Evolutionary conservation across 805 yeast genomes (phyloP).

Genomic region (Hanseniaspora mollemarum): DNA sequence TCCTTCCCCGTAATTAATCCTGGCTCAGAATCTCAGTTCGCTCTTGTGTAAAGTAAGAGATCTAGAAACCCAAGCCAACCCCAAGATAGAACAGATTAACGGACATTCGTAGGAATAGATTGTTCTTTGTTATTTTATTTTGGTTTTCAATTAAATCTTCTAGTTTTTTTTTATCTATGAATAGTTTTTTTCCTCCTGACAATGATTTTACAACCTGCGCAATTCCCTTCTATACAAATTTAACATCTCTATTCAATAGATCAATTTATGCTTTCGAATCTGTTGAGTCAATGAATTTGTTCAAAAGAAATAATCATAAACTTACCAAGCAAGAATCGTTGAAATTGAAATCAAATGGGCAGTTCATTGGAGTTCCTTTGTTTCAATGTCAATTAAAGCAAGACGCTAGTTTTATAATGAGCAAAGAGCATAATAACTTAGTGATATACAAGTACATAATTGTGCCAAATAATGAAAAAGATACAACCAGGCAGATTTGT

Average conservation of each 20-base stretch:
- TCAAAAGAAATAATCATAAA: background rate
- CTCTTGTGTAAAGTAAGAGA: no score
- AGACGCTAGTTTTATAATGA: background rate
- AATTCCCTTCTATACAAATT: constrained; percentile 2
- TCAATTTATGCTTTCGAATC: constrained; percentile 7
- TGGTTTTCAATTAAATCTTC: no score
- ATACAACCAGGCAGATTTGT: background rate
- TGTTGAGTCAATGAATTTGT: constrained; percentile 5
- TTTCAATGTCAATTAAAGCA: constrained; percentile 2
- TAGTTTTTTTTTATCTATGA: no score
- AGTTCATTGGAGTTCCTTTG: constrained; percentile 1
- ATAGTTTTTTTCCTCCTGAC: no score
- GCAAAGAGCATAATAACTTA: constrained; percentile 1
- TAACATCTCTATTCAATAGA: constrained; percentile 1
- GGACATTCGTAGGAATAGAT: no score
- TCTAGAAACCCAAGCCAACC: no score
- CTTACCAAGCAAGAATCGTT: background rate
- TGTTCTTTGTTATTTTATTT: no score
- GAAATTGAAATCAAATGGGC: background rate
- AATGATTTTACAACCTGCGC: background rate
- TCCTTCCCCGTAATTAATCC: no score
- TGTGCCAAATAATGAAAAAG: background rate
- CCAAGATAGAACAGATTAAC: no score
- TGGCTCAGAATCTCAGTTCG: no score
- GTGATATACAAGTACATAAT: constrained; percentile 2